Conservation (phyloP, 2,329 filamentous ascomycete species). For the Metarhizium brunneum region DNA sequence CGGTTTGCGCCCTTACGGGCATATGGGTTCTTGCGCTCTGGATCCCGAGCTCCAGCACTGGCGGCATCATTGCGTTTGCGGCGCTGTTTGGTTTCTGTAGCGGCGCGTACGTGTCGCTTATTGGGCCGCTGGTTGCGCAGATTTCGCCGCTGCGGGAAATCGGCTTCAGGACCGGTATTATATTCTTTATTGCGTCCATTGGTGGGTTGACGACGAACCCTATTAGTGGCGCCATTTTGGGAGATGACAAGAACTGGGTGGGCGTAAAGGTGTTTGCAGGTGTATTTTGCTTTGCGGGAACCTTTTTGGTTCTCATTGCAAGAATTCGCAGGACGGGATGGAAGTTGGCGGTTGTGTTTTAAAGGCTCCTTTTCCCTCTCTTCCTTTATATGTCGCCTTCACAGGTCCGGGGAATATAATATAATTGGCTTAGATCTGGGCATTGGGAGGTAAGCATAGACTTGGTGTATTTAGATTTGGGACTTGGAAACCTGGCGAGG, state of each 20-base stretch:
- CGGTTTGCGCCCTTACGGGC: constrained; percentile 21
- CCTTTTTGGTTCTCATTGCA: constrained; percentile 14
- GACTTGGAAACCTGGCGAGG: neutral
- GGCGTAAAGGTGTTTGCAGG: constrained; percentile 29
- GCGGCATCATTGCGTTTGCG: constrained; percentile 30
- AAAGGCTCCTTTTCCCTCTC: neutral
- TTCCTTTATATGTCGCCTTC: neutral
- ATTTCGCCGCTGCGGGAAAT: constrained; percentile 29
- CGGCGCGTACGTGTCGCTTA: constrained; percentile 30
- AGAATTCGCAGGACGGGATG: constrained; percentile 17
- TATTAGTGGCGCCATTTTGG: constrained; percentile 39
- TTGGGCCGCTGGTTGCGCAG: constrained; percentile 32
- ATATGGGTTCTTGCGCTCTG: constrained; percentile 2
- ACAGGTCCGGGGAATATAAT: neutral
- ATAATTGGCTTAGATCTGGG: neutral
- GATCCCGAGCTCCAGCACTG: constrained; percentile 15
- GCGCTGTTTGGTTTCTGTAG: constrained; percentile 33
- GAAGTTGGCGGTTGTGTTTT: constrained; percentile 17
- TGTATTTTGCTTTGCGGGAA: constrained; percentile 21
- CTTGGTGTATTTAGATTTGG: neutral
- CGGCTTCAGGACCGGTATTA: constrained; percentile 22
- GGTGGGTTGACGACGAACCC: constrained; percentile 48
- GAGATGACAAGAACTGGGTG: constrained; percentile 17
- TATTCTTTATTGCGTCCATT: constrained; percentile 45
- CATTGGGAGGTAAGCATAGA: neutral